Evolutionary conservation across 805 yeast genomes (phyloP), one percentile per base, ranked within the genome.

Genomic region (Wickerhamomyces rabaulensis): DNA sequence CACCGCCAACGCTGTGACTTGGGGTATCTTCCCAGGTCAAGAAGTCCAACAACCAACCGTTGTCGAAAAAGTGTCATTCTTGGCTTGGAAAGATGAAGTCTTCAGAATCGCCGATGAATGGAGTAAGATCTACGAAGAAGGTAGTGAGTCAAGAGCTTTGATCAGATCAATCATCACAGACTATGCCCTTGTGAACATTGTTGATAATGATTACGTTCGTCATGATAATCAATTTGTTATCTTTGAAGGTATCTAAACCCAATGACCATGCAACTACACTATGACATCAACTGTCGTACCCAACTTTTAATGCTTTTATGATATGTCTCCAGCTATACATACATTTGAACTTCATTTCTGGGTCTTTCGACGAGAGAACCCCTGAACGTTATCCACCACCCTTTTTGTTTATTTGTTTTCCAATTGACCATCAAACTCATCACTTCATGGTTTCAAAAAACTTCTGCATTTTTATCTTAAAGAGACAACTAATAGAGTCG

Each of bases 21-120:
- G 98, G 98, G 98, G 98, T 52, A 89, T 91, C 46, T 90, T 88
- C 80, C 97, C 98, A 23, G 96, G 96, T 35, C 85, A 84, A 61
- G 97, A 92, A 68, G 86, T 92, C 45, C 75, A 88, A 52, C 98
- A 92, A 69, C 97, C 98, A 44, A 92, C 98, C 0, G 89, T 92
- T 63, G 97, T 92, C 19, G 98, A 92, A 64, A 84, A 82, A 60
- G 80, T 83, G 35, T 88, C 97, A 3, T 92, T 92, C 67, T 70
- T 91, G 57, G 98, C 98, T 13, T 92, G 98, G 98, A 91, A 89
- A 64, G 97, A 92, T 64, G 98, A 92, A 66, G 92, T 92, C 36
- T 92, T 76, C 74, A 75, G 89, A 52, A 82, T 92, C 51, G 75
- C 90, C 44, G 72, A 76, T 43, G 96, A 88, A 63, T 92, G 98